Conservation (phyloP, 306 rosid species). For the Quercus parvula region DNA sequence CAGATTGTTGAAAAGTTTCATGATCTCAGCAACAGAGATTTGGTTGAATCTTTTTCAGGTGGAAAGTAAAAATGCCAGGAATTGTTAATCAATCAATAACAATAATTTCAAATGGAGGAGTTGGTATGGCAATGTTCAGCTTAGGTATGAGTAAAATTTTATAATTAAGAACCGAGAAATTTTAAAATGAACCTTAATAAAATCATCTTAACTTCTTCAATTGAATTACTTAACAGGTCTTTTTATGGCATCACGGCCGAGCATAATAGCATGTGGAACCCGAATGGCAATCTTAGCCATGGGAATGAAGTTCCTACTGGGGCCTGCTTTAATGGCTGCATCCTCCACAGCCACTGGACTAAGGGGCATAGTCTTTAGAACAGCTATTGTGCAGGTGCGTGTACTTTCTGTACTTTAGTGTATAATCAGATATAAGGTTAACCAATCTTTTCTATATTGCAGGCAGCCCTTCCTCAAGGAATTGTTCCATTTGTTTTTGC, state of each 20-base stretch:
- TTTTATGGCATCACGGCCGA: constrained; percentile 78
- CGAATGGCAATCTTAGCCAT: constrained; percentile 59
- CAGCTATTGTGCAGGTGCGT: constrained; percentile 76
- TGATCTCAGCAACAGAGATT: not conserved
- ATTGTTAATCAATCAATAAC: constrained; percentile 55
- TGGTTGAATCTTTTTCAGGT: constrained; percentile 47
- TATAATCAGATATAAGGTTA: not conserved
- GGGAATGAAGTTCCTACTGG: constrained; percentile 71
- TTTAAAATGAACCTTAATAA: not conserved
- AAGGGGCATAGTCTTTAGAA: constrained; percentile 49
- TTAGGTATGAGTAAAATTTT: constrained; percentile 55
- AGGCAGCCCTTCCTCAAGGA: constrained; percentile 98
- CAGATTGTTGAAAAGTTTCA: not conserved
- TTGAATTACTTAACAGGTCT: constrained; percentile 35
- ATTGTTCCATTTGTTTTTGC: constrained; percentile 97
- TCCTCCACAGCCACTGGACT: constrained; percentile 69
- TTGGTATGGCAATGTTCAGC: constrained; percentile 98
- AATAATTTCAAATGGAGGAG: constrained; percentile 75
- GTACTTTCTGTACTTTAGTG: not conserved
- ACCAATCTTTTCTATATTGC: constrained; percentile 19
- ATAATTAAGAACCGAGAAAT: not conserved
- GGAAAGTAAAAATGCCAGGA: constrained; percentile 75
- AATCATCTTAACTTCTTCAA: not conserved
- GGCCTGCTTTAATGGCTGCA: constrained; percentile 80
- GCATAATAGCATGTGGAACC: constrained; percentile 72